A percentile compares a stretch with the other conserved stretches of the same genome.
Conservation (phyloP, 1,139 yeast species). For the Taphrina sp. region DNA sequence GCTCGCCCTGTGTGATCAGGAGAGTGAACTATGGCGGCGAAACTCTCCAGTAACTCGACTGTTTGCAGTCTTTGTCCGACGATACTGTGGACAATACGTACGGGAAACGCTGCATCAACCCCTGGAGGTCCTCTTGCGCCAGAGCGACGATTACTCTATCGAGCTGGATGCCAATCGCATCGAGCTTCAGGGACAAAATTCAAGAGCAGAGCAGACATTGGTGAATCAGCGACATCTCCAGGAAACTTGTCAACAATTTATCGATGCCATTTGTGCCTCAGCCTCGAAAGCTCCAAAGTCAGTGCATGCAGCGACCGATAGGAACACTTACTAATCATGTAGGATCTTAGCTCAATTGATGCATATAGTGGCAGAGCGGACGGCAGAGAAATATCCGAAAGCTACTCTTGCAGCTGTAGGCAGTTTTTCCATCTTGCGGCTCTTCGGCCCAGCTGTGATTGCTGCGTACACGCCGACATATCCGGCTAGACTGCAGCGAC, state of each 20-base stretch:
- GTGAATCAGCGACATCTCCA: constrained; percentile 4
- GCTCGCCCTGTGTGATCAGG: constrained; percentile 9
- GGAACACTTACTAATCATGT: background rate
- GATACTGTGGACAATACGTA: constrained; percentile 5
- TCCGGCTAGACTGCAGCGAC: constrained; percentile 12
- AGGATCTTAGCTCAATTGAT: background rate
- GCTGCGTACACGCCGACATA: background rate
- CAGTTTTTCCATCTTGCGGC: constrained; percentile 12
- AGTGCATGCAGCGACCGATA: background rate
- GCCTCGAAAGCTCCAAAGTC: background rate
- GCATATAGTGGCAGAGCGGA: constrained; percentile 1
- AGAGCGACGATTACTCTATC: constrained; percentile 4
- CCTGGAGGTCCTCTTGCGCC: background rate
- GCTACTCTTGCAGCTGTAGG: constrained; percentile 18
- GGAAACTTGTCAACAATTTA: constrained; percentile 9
- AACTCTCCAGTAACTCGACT: constrained; percentile 18
- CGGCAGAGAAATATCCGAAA: constrained; percentile 17
- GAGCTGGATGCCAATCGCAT: constrained; percentile 15
- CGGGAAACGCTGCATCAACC: constrained; percentile 5
- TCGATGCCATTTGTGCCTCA: constrained; percentile 22
- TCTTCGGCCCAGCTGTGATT: constrained; percentile 21
- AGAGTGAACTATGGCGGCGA: constrained; percentile 22
- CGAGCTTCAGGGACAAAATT: background rate
- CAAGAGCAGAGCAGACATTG: background rate
- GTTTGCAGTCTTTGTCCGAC: constrained; percentile 5